Evolutionary conservation across 1,284 basidiomycete genomes (phyloP).

Genomic region (Irpex rosettiformis): DNA sequence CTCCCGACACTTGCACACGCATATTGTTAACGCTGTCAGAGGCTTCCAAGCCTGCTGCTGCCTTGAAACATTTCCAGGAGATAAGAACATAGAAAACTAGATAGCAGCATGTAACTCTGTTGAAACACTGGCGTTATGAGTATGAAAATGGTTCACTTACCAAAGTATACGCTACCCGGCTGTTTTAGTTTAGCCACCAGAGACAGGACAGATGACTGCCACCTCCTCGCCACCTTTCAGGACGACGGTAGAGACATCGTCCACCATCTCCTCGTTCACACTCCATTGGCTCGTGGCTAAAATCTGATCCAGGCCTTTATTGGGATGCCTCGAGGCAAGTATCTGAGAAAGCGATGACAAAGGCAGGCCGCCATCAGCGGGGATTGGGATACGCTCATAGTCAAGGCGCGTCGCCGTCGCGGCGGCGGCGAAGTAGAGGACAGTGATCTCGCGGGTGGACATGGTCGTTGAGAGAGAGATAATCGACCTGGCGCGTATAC

Average conservation of each 20-base stretch:
- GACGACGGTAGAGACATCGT: slow-evolving; percentile 45
- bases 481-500: background rate
- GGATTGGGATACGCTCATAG: slow-evolving; percentile 37
- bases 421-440: slow-evolving; percentile 80
- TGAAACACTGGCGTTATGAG: background rate
- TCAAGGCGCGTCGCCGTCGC: slow-evolving; percentile 62
- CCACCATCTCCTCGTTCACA: slow-evolving; percentile 76
- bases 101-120: background rate
- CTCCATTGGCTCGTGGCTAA: slow-evolving; percentile 69
- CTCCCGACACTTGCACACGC: background rate
- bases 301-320: slow-evolving; percentile 46
- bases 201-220: slow-evolving; percentile 79
- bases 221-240: slow-evolving; percentile 75
- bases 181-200: slow-evolving; percentile 54
- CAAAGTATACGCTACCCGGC: background rate
- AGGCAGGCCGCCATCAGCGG: slow-evolving; percentile 40
- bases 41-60: background rate
- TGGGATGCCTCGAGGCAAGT: slow-evolving; percentile 51
- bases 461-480: slow-evolving; percentile 10
- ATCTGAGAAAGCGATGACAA: slow-evolving; percentile 50
- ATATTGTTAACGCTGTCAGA: background rate
- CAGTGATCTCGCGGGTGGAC: slow-evolving; percentile 40
- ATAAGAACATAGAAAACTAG: background rate
- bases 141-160: background rate
- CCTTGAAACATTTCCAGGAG: background rate